Evolutionary conservation across 306 rosid genomes (phyloP).

Genomic region (Prunus dulcis): DNA sequence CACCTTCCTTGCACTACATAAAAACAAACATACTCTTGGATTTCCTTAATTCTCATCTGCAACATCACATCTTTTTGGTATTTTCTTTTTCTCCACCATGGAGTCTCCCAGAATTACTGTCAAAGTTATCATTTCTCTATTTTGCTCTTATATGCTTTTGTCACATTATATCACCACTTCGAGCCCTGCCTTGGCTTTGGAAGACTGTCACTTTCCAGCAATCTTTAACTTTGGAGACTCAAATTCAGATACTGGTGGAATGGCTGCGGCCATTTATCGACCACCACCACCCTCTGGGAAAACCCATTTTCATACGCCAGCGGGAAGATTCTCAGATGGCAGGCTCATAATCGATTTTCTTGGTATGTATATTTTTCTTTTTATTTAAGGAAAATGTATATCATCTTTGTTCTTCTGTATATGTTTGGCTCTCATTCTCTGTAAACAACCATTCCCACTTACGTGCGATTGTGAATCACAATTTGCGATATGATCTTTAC

Average conservation of each 20-base stretch:
- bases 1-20: not conserved
- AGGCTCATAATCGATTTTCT: slow-evolving; percentile 47
- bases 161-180: not conserved
- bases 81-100: not conserved
- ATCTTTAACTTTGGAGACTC: slow-evolving; percentile 61
- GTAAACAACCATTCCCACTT: too few species aligned
- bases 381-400: not conserved
- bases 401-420: too few species aligned
- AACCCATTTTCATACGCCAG: slow-evolving; percentile 38
- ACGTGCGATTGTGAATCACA: too few species aligned
- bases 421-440: too few species aligned
- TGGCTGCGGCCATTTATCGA: slow-evolving; percentile 24
- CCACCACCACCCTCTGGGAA: slow-evolving; percentile 43
- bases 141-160: not conserved
- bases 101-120: not conserved
- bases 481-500: too few species aligned
- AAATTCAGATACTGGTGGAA: slow-evolving; percentile 53
- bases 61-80: not conserved
- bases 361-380: slow-evolving; percentile 18
- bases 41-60: not conserved
- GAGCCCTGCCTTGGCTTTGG: slow-evolving; percentile 9
- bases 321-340: slow-evolving; percentile 46
- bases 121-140: not conserved
- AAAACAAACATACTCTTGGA: not conserved
- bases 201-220: slow-evolving; percentile 42